Base-by-base conservation (phyloP, 441 rosid genomes). In the Populus tomentosa region DNA sequence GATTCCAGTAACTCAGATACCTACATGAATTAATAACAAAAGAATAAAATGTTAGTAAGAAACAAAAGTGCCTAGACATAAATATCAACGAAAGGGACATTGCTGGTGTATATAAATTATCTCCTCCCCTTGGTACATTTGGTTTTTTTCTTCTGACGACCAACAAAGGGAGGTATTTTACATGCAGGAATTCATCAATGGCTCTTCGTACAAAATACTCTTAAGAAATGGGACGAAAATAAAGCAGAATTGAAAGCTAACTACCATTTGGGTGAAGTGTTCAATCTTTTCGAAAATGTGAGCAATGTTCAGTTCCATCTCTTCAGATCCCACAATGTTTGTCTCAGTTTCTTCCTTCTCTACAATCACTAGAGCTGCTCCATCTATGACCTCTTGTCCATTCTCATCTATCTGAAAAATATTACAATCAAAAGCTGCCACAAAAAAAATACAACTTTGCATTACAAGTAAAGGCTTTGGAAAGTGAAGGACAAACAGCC, bases 1-100 rank as follows among this genome's bases (percentile, higher is more conserved):
- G 97, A 88, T 67, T 91, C 98, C 82, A 95, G 81, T 74, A 91
- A 77, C 83, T 88, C 92, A 67, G 94, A 88, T 59, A 93, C 92
- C 97, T 94, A 78, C 69, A 82, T 6, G 36, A 74, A 71, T n/a
- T 10, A 18, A 66, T 14, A 35, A 32, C 14, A 20, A 21, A 28
- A 18, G 10, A 5, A 2, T 0, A 30, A 50, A 26, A 56, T 40
- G 32, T 28, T 46, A 68, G 70, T 26, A 10, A 67, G 64, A 40
- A 75, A 18, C 46, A 59, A 63, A 78, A 20, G 38, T 30, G 10
- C 11, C 9, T 61, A 4, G 21, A 0, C n/a, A 6, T 20, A 21
- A 21, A 10, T 66, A 32, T 28, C 30, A 8, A 13, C 30, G 28
- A 2, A 65, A 28, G 18, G 33, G 13, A 23, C 5, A 38, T 38